A percentile compares a stretch with the other conserved stretches of the same genome.
Conservation (phyloP, 352 stramenopile genomes). For the Phytophthora brassicae region DNA sequence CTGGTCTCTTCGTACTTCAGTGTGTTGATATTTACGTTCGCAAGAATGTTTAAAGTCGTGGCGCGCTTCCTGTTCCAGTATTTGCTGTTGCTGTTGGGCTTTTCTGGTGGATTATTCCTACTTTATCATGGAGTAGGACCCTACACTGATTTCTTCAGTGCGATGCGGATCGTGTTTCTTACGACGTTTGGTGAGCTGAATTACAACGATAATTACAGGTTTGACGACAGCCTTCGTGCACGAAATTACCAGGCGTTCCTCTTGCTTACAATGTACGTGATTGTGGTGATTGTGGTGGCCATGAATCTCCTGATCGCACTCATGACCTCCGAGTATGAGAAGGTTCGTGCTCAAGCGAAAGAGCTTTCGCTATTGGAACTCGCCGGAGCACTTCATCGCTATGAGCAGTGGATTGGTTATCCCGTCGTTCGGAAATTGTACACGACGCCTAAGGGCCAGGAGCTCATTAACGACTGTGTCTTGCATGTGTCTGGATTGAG, state of each 20-base stretch:
- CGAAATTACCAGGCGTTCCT: constrained; percentile 48
- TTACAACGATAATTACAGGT: constrained; percentile 55
- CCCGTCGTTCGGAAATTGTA: constrained; percentile 43
- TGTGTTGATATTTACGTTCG: constrained; percentile 68
- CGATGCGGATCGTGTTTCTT: constrained; percentile 57
- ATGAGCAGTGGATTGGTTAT: constrained; percentile 53
- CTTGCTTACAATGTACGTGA: constrained; percentile 51
- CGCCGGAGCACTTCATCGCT: constrained; percentile 46
- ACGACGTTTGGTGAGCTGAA: constrained; percentile 61
- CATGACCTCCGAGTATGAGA: constrained; percentile 67
- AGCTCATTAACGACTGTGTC: constrained; percentile 35
- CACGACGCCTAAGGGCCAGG: constrained; percentile 30
- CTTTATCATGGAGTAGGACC: constrained; percentile 45
- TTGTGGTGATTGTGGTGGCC: constrained; percentile 57
- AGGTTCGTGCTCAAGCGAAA: constrained; percentile 54
- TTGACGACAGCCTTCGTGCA: constrained; percentile 34
- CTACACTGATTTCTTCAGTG: constrained; percentile 48
- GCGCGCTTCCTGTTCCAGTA: constrained; percentile 59
- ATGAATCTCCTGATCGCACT: constrained; percentile 58
- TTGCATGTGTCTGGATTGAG: constrained; percentile 8
- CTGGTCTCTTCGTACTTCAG: constrained; percentile 62
- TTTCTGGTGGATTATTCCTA: constrained; percentile 48
- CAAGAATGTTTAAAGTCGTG: constrained; percentile 58
- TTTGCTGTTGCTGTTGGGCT: constrained; percentile 49
- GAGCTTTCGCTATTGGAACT: constrained; percentile 51